phyloP scores from a whole-genome alignment of 352 stramenopile species.

The Elongisporangium undulatum region DNA sequence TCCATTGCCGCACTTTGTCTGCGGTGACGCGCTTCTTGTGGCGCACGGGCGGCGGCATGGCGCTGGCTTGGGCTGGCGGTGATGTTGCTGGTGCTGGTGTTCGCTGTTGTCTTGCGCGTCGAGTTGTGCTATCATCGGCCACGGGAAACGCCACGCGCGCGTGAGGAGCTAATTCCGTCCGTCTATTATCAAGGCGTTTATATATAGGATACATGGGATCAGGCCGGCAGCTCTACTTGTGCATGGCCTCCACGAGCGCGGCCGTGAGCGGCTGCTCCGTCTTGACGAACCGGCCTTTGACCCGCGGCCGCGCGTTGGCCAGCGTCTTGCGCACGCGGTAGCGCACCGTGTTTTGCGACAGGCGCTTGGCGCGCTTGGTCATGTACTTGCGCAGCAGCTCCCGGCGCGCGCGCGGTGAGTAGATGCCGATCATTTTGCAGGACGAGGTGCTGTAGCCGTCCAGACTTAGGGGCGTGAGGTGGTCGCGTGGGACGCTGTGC shows the following conservation, averaged over 20 bases:
- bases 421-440: constrained; percentile 67
- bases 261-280: constrained; percentile 74
- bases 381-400: constrained; percentile 76
- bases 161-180: neutral
- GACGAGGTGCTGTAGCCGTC: constrained; percentile 19
- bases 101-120: neutral
- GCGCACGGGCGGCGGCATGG: neutral
- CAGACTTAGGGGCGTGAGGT: constrained; percentile 39
- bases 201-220: neutral
- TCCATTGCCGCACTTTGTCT: neutral
- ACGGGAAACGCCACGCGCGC: neutral
- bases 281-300: constrained; percentile 84
- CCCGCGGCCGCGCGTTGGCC: constrained; percentile 65
- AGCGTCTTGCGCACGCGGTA: constrained; percentile 81
- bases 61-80: too few species aligned
- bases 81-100: neutral
- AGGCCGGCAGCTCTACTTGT: neutral
- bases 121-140: neutral
- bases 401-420: constrained; percentile 55
- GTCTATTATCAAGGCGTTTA: neutral
- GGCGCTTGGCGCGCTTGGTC: constrained; percentile 62
- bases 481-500: constrained; percentile 29
- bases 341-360: constrained; percentile 73
- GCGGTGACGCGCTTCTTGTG: neutral
- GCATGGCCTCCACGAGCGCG: constrained; percentile 38